Evolutionary conservation across 108 stramenopile genomes (phyloP).

Genomic region (Fragilaria crotonensis): DNA sequence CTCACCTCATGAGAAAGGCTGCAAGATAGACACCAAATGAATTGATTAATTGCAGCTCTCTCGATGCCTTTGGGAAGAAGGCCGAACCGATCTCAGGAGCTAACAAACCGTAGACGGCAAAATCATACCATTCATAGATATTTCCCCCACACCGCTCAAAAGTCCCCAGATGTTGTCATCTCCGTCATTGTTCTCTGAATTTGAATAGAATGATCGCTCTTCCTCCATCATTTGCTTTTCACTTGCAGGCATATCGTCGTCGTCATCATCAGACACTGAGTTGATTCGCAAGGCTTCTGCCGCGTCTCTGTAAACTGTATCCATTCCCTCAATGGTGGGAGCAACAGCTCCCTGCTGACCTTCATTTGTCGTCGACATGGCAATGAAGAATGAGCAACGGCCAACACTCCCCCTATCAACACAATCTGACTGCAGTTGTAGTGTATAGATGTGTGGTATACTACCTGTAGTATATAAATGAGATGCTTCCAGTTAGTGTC

Average conservation of each 20-base stretch:
- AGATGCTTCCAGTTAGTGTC: too few relatives aligned
- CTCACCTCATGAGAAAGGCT: conserved; percentile 72
- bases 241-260: conserved; percentile 16
- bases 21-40: conserved; percentile 83
- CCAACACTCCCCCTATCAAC: too few relatives aligned
- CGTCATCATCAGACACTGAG: not conserved
- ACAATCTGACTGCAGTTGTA: too few relatives aligned
- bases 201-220: conserved; percentile 49
- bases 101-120: conserved; percentile 79
- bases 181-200: conserved; percentile 39
- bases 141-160: conserved; percentile 60
- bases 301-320: conserved; percentile 1
- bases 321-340: conserved; percentile 9
- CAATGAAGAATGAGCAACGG: too few relatives aligned
- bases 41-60: conserved; percentile 49
- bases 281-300: not conserved
- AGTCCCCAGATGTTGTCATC: conserved; percentile 75
- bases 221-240: conserved; percentile 36
- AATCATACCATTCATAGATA: conserved; percentile 83
- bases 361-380: conserved; percentile 1
- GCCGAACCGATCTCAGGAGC: conserved; percentile 62
- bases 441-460: too few relatives aligned
- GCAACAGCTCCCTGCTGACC: not conserved
- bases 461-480: too few relatives aligned
- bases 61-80: conserved; percentile 69